phyloP scores from a whole-genome alignment of 192 early-diverging fungal species.

The Backusella luteola region DNA sequence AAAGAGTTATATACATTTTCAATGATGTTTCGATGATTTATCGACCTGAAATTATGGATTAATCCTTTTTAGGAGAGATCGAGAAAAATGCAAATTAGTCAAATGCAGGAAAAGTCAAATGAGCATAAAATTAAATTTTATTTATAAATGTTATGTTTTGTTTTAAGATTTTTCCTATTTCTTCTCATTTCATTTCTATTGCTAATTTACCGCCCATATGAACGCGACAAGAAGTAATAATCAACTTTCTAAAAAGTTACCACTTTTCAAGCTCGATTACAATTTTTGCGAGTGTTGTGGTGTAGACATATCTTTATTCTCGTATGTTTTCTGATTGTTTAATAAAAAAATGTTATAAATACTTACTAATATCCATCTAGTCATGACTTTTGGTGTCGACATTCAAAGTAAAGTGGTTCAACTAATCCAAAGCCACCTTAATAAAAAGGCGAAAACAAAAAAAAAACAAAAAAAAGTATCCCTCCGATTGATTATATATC shows the following conservation, averaged over 20 bases:
- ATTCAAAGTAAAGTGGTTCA: not conserved
- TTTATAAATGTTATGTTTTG: not conserved
- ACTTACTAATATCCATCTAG: not conserved
- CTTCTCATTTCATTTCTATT: not conserved
- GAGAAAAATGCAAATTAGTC: not conserved
- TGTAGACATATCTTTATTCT: conserved; percentile 7
- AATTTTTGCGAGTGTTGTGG: conserved; percentile 8
- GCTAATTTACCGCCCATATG: not conserved
- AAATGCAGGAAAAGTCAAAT: not conserved
- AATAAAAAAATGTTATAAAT: not conserved
- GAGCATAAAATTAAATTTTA: not conserved
- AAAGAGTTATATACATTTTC: no score
- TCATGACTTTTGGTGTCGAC: conserved; percentile 11
- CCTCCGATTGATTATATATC: not conserved
- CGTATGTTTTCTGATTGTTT: not conserved
- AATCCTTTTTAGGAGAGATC: not conserved
- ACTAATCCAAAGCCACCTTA: not conserved
- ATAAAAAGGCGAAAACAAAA: not conserved
- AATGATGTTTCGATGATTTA: no score
- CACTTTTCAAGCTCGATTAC: not conserved
- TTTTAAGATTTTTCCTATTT: not conserved
- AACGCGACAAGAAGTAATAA: not conserved
- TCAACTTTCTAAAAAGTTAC: not conserved
- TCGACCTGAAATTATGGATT: not conserved
- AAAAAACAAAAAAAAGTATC: not conserved